Evolutionary conservation across 192 early-diverging fungal genomes (phyloP), one percentile per base, ranked within the genome.

Genomic region (Globomyces pollinis-pini): DNA sequence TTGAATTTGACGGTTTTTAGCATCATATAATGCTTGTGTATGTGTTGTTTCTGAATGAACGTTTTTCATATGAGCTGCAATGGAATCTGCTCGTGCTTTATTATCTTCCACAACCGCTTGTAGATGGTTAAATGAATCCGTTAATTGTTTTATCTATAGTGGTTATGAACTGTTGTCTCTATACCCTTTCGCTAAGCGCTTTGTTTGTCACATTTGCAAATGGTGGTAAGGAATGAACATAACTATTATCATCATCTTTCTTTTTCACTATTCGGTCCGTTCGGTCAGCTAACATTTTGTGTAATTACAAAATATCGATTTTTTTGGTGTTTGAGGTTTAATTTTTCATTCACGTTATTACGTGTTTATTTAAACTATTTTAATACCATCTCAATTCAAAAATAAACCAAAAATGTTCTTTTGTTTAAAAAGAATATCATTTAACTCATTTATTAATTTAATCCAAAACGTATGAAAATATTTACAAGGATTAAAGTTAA

Each of bases 161-260:
- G 8, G 23, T 12, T 30, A 9, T 16, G 2, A 1, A 49, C n/a
- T n/a, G n/a, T n/a, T n/a, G n/a, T n/a, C n/a, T n/a, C n/a, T 20
- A 11, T 63, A 77, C 75, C 39, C 68, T 50, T 31, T 55, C 18
- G 38, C 69, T 68, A 24, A 81, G 60, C 3, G 54, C 59, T 61
- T 82, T 82, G 63, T 82, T 82, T 28, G 67, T 35, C 9, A 45
- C 71, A 67, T 77, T 79, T 1, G 80, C 80, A 62, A 82, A 79
- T 2, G 75, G 72, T 35, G 80, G 80, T 38, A 82, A 60, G 26
- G 75, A 77, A 57, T 77, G 73, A 0, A 64, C 56, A 50, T 76
- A 64, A 21, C 45, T 12, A 62, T 81, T 77, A 44, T 77, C 75
- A n/a, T 69, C 69, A 21, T 44, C n/a, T 3, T 54, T 30, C 5